Evolutionary conservation across 2,329 filamentous ascomycete species (phyloP).

Genomic region (Davidsoniella australis): DNA sequence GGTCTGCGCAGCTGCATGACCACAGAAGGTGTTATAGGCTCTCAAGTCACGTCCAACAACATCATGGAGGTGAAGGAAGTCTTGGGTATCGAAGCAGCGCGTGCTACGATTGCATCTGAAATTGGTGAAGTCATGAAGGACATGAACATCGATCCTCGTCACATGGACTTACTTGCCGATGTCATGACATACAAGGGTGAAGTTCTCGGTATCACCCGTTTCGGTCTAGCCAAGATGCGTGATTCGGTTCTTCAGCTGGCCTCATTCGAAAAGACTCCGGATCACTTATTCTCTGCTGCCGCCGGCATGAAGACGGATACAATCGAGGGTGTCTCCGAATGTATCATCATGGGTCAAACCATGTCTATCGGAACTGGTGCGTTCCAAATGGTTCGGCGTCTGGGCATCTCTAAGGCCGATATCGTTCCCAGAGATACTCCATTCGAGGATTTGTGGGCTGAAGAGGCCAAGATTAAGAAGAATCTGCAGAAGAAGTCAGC

Average conservation of each 20-base stretch:
- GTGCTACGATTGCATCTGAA: slow-evolving; percentile 74
- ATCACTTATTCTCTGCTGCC: slow-evolving; percentile 90
- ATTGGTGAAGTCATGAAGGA: slow-evolving; percentile 78
- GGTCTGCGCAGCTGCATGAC: slow-evolving; percentile 80
- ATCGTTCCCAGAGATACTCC: slow-evolving; percentile 41
- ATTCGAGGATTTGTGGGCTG: slow-evolving; percentile 53
- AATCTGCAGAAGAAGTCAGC: not conserved
- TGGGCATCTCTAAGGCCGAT: slow-evolving; percentile 48
- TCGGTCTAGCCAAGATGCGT: slow-evolving; percentile 90
- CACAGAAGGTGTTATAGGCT: slow-evolving; percentile 76
- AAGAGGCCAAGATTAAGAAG: slow-evolving; percentile 9
- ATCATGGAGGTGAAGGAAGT: slow-evolving; percentile 80
- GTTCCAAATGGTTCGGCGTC: slow-evolving; percentile 68
- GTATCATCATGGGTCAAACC: slow-evolving; percentile 95
- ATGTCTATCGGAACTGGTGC: slow-evolving; percentile 83
- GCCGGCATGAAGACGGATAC: slow-evolving; percentile 79
- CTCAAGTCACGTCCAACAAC: slow-evolving; percentile 59
- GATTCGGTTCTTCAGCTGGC: slow-evolving; percentile 88
- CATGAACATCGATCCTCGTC: slow-evolving; percentile 92
- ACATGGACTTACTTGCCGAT: slow-evolving; percentile 93
- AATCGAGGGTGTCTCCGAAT: slow-evolving; percentile 88
- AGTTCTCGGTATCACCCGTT: slow-evolving; percentile 87
- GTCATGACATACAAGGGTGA: slow-evolving; percentile 99
- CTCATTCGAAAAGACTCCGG: slow-evolving; percentile 94
- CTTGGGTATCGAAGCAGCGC: slow-evolving; percentile 86